Base-by-base conservation (phyloP, 768 basidiomycete species). In the Neoboletus brunneissimus region DNA sequence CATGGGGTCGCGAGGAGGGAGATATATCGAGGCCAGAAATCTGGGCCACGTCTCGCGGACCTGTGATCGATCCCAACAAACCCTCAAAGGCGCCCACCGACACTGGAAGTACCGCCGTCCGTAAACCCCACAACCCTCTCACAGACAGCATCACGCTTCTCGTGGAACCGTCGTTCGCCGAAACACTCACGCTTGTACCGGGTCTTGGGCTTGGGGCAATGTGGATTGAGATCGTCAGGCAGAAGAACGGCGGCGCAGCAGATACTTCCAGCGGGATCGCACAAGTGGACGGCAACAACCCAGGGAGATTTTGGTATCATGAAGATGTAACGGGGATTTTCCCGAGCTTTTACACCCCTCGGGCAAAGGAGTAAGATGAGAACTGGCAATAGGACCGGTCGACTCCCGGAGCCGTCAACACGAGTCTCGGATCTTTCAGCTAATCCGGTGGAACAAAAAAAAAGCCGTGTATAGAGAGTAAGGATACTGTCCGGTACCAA, bases 181-280 rank as follows among this genome's bases (percentile, higher is more conserved):
- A 78, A 1, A 69, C 71, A 37, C 62, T 88, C 37, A 62, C 66
- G 3, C 63, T 66, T 0, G 67, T 59, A 5, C 71, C 76, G 6
- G 85, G 86, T 5, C 79, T 89, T 74, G 85, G 84, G 0, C 60
- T 90, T 15, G 79, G 78, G 4, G 87, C 81, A 20, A 81, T 83
- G 45, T 91, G 84, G 81, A 81, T 89, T 22, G 87, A 91, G 71
- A 75, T 89, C 13, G 82, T 72, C 29, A 77, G 82, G 31, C 67
- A 69, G 53, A 66, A 61, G 47, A 34, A 11, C 12, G 54, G 67
- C 12, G 48, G 47, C 1, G 55, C 58, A 15, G 9, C 7, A 12
- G 48, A 48, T 18, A 16, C 23, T 15, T 20, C 37, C n/a, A n/a
- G 20, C 4, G 60, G 52, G 2, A 51, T 48, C 8, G 61, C 35